Conservation (phyloP, 129 eudicot genomes). For the Logfia minima region DNA sequence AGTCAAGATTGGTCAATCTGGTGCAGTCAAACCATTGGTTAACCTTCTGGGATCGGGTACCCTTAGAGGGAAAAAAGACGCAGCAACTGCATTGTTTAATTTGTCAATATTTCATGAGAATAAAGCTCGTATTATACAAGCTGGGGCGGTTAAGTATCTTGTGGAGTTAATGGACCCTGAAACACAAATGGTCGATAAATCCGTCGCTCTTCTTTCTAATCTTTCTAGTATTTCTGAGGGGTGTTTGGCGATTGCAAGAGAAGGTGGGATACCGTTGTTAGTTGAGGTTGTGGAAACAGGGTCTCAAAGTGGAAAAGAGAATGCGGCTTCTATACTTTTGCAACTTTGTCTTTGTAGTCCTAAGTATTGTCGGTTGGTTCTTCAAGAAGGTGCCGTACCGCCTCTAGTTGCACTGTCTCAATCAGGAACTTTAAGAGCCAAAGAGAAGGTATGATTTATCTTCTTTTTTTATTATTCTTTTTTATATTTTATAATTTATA, state of each 20-base stretch:
- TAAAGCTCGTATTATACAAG: slow-evolving; percentile 88
- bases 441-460: slow-evolving; percentile 65
- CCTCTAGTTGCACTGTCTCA: slow-evolving; percentile 91
- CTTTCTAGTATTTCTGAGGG: slow-evolving; percentile 73
- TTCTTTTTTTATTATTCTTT: not conserved
- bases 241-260: slow-evolving; percentile 64
- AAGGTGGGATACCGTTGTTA: slow-evolving; percentile 73
- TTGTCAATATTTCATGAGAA: slow-evolving; percentile 88
- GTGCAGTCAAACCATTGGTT: slow-evolving; percentile 80
- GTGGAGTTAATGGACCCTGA: slow-evolving; percentile 65
- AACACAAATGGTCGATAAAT: slow-evolving; percentile 77
- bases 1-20: slow-evolving; percentile 78
- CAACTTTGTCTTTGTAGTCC: slow-evolving; percentile 75
- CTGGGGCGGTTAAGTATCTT: slow-evolving; percentile 79
- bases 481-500: not conserved
- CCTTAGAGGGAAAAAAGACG: slow-evolving; percentile 90
- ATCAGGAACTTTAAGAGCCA: slow-evolving; percentile 85
- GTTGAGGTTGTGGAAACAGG: slow-evolving; percentile 90
- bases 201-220: slow-evolving; percentile 86
- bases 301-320: slow-evolving; percentile 86
- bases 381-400: slow-evolving; percentile 99
- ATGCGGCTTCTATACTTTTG: slow-evolving; percentile 76
- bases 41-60: slow-evolving; percentile 66
- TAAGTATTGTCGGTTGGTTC: slow-evolving; percentile 74
- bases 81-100: slow-evolving; percentile 86